Base-by-base conservation (phyloP, 441 rosid species). In the Mallotus repandus region DNA sequence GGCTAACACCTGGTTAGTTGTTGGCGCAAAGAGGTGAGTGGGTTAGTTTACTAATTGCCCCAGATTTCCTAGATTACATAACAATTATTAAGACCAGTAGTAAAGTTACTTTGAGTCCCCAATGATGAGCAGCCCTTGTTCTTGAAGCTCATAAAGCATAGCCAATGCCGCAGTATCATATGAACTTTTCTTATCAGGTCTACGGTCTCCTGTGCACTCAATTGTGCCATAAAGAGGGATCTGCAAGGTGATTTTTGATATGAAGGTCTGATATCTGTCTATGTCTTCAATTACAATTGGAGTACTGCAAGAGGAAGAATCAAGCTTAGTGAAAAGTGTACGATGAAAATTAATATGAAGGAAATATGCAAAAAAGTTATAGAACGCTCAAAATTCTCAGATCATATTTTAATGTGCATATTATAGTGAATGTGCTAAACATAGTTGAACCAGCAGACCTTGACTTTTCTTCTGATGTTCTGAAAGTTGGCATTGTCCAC, bases 121-220 rank as follows among this genome's bases (percentile, higher is more conserved):
- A 13, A 93, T 86, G 76, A 82, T 75, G 49, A 94, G 60, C 50
- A 76, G 81, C 53, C 94, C 90, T 58, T 61, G 82, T 15, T 80
- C 77, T 80, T 85, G 77, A 43, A 96, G 96, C 80, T 88, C 87
- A 7, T 83, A 60, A 60, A 96, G 89, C 80, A 92, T 58, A 25
- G 69, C 69, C 7, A 91, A 79, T 6, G 92, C 92, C 16, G 99
- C 99, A 19, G 96, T 88, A 82, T 94, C 99, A 0, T 45, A 87
- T 0, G 98, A 89, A 66, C 92, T 85, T 80, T 92, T 94, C 88
- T 96, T 96, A 78, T 96, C 98, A 13, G 93, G 87, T 78, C 82
- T 89, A 21, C 87, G 79, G 35, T 86, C 89, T 55, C 99, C 98
- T 0, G 74, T 62, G 74, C 88, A 87, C 73, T 81, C 79, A 41